Base-by-base conservation (phyloP, 2,329 filamentous ascomycete genomes). In the Corinectria fuckeliana region DNA sequence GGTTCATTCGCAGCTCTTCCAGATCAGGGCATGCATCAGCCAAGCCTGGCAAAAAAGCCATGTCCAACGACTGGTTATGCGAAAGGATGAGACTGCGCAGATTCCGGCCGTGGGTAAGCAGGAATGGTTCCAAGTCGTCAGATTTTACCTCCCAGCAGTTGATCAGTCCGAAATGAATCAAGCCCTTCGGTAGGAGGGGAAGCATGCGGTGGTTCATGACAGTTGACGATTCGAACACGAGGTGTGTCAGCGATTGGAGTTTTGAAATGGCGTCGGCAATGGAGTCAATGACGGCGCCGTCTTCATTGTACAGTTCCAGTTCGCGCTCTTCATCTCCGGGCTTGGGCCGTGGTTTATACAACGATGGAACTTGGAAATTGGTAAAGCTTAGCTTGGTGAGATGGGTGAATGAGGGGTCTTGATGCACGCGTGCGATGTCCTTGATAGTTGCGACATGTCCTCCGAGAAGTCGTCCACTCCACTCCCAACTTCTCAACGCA, bases 101-200 rank as follows among this genome's bases (percentile, higher is more conserved):
- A n/a, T 85, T 78, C 20, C 79, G 75, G 0, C 93, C 93, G 67
- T 91, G 87, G 1, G 84, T 84, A 5, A 80, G 72, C 38, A 97
- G 81, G 69, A 90, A 97, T 0, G 75, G 72, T 23, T 81, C 78
- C 20, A 97, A 77, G 58, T 88, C 83, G 4, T 87, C 82, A 1
- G 91, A 89, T 4, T 82, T 87, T 9, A 97, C 76, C 61, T 91
- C 86, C 76, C 89, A 88, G 71, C 93, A 97, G 67, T 95, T 94
- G 64, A 88, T 86, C 14, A 97, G 79, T 63, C 89, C 89, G 3
- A 98, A 80, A 44, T 85, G 85, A 44, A 82, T 77, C 18, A 98
- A 80, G 3, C 79, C 83, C 10, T 78, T 81, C 1, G 93, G 92
- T 6, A 97, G 77, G 4, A 85, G 79, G 1, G 85, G 81, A n/a